Percentiles rank a stretch among this genome's conserved stretches.
Evolutionary conservation across 257 asterid species (phyloP).

Genomic region (Cynanchum wilfordii): DNA sequence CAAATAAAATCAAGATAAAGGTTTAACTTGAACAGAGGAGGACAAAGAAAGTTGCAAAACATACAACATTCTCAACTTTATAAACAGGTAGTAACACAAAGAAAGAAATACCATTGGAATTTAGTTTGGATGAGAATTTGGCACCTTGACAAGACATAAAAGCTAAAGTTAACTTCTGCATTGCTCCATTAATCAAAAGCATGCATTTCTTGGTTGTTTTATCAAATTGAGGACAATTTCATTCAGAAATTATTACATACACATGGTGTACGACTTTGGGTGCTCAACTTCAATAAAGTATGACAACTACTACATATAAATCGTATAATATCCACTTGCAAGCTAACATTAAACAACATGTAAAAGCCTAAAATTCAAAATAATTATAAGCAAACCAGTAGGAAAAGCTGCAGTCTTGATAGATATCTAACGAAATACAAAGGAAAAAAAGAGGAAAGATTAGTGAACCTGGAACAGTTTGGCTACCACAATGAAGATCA

Average conservation of each 20-base stretch:
- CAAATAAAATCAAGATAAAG: not conserved
- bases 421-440: not conserved
- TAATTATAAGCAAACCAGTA: not conserved
- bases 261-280: not conserved
- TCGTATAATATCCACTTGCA: not conserved
- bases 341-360: not conserved
- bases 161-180: not conserved
- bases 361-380: not conserved
- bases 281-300: not conserved
- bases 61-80: not conserved
- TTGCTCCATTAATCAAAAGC: not conserved
- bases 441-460: not conserved
- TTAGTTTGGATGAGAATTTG: not conserved
- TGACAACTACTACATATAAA: not conserved
- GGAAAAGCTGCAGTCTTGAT: not conserved
- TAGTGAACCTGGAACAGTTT: constrained; percentile 32
- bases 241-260: constrained; percentile 5
- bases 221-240: not conserved
- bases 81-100: not conserved
- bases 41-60: not conserved
- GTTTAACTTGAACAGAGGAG: not conserved
- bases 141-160: constrained; percentile 2
- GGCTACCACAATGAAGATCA: constrained; percentile 44
- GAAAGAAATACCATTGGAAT: not conserved
- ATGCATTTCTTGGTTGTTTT: not conserved